Evolutionary conservation across 2,329 filamentous ascomycete species (phyloP).

Genomic region (Trichoderma cornu-damae): DNA sequence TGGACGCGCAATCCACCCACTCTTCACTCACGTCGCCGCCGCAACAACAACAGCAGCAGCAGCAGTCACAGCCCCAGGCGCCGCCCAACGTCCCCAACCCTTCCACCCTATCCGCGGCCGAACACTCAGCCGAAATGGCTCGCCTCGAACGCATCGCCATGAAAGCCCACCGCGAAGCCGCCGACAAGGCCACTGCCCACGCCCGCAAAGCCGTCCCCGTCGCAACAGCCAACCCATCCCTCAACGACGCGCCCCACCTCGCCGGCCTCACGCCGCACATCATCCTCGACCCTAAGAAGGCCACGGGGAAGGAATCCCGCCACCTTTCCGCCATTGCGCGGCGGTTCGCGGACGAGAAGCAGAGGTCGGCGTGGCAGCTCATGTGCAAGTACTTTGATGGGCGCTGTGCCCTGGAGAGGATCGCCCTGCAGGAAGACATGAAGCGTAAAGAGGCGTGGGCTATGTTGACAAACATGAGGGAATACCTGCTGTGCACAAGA

Average conservation of each 20-base stretch:
- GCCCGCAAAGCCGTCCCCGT: slow-evolving; percentile 46
- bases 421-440: slow-evolving; percentile 77
- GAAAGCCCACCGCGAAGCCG: slow-evolving; percentile 49
- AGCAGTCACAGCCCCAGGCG: slow-evolving; percentile 18
- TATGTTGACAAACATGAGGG: slow-evolving; percentile 58
- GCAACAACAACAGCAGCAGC: slow-evolving; percentile 18
- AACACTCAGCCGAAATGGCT: slow-evolving; percentile 57
- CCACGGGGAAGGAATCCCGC: slow-evolving; percentile 70
- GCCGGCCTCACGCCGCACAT: slow-evolving; percentile 56
- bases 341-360: slow-evolving; percentile 50
- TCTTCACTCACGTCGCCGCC: slow-evolving; percentile 15
- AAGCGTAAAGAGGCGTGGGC: slow-evolving; percentile 78
- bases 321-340: slow-evolving; percentile 59
- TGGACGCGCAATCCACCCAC: slow-evolving; percentile 3
- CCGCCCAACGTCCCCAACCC: slow-evolving; percentile 24
- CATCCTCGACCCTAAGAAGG: slow-evolving; percentile 72
- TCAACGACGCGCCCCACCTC: slow-evolving; percentile 55
- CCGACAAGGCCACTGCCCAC: slow-evolving; percentile 53
- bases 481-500: slow-evolving; percentile 61
- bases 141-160: slow-evolving; percentile 55
- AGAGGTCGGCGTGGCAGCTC: slow-evolving; percentile 63
- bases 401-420: slow-evolving; percentile 74
- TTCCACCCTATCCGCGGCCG: slow-evolving; percentile 33
- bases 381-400: slow-evolving; percentile 89
- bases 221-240: slow-evolving; percentile 50